Conservation (phyloP, 2,329 filamentous ascomycete species). For the Colletotrichum scovillei region DNA sequence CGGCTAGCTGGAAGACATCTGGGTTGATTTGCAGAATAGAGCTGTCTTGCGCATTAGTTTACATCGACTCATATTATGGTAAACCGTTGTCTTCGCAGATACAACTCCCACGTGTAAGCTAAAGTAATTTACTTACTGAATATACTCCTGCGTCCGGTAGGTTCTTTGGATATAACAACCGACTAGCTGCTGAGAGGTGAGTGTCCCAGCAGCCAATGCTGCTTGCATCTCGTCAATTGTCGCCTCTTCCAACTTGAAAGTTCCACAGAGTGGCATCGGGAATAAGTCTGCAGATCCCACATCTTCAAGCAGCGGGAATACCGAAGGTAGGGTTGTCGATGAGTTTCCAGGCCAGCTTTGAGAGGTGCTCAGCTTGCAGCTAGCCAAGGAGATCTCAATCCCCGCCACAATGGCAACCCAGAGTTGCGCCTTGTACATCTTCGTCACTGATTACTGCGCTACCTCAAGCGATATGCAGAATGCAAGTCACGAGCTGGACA, state of each 20-base stretch:
- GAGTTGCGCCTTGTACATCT: neutral
- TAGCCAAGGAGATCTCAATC: neutral
- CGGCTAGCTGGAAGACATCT: constrained; percentile 72
- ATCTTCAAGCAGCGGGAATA: constrained; percentile 50
- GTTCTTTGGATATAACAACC: constrained; percentile 72
- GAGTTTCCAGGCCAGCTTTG: neutral
- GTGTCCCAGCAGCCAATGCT: constrained; percentile 62
- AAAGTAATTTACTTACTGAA: constrained; percentile 59
- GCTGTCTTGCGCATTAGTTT: constrained; percentile 43
- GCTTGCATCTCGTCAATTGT: constrained; percentile 75
- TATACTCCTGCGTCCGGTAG: constrained; percentile 72
- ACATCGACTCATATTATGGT: too few species aligned
- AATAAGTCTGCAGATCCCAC: constrained; percentile 58
- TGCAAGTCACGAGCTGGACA: neutral
- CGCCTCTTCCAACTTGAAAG: constrained; percentile 73
- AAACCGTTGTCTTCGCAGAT: neutral
- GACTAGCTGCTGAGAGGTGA: constrained; percentile 69
- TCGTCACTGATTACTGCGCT: neutral
- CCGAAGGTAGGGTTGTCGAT: constrained; percentile 34
- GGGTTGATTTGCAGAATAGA: constrained; percentile 76
- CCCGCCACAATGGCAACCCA: neutral
- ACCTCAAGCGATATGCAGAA: neutral
- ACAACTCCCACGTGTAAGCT: neutral
- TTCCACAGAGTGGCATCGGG: constrained; percentile 71
- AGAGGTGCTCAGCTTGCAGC: neutral